Conservation (phyloP, 768 basidiomycete species). For the Pholiota molesta region DNA sequence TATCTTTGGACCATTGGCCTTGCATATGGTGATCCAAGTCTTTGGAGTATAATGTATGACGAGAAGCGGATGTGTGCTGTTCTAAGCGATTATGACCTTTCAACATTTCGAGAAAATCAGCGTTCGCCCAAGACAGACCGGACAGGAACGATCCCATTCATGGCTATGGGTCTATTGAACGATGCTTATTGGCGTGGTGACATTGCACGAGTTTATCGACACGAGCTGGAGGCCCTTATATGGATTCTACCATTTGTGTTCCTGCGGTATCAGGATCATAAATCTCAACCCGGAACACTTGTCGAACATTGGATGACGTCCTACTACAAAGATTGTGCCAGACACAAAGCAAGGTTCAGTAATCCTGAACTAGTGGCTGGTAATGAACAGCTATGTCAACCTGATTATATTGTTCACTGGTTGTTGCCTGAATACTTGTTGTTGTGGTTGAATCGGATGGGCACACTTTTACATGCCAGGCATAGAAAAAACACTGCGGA, state of each 20-base stretch:
- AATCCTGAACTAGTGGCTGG: too few relatives aligned
- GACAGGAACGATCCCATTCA: constrained; percentile 1
- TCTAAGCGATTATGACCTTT: constrained; percentile 2
- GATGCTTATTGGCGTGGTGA: constrained; percentile 5
- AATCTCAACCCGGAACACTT: not conserved
- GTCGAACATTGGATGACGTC: constrained; percentile 3
- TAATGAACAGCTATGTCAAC: too few relatives aligned
- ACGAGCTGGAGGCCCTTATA: constrained; percentile 12
- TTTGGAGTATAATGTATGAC: not conserved
- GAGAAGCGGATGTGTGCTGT: not conserved
- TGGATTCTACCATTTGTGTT: constrained; percentile 10
- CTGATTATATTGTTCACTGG: too few relatives aligned
- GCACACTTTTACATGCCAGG: too few relatives aligned
- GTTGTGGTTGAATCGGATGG: too few relatives aligned
- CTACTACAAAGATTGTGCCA: not conserved
- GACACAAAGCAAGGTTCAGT: not conserved
- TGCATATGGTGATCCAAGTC: not conserved
- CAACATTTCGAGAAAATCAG: not conserved
- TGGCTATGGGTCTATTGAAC: not conserved
- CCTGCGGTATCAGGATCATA: not conserved
- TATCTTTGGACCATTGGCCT: not conserved
- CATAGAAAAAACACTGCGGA: too few relatives aligned
- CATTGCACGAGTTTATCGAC: constrained; percentile 1
- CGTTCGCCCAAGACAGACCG: not conserved
- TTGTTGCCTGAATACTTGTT: too few relatives aligned